A percentile compares a stretch with the other conserved stretches of the same genome.
These are phyloP conservation scores for Stemphylium beticola DNA, from an alignment of 2,329 filamentous ascomycete genomes.

Conservation along the genomic window DNA sequence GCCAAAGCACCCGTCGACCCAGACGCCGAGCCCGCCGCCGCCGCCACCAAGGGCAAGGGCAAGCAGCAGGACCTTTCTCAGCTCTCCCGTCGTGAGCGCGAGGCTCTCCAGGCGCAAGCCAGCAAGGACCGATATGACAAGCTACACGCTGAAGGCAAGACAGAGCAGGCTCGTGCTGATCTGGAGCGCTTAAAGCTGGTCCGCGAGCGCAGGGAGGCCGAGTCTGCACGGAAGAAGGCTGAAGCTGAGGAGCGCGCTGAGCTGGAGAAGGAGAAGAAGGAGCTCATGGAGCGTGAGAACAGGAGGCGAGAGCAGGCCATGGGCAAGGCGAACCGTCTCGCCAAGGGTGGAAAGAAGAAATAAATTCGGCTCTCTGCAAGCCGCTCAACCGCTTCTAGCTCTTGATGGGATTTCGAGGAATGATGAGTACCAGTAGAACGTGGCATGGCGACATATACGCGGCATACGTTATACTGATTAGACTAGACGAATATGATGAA, in stretches of 20 bases:
- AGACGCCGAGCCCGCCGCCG: slow-evolving; percentile 60
- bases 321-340: slow-evolving; percentile 54
- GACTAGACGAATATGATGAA: slow-evolving; percentile 10
- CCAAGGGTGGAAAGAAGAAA: slow-evolving; percentile 50
- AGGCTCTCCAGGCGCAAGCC: slow-evolving; percentile 84
- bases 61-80: slow-evolving; percentile 61
- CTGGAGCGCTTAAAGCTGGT: slow-evolving; percentile 82
- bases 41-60: slow-evolving; percentile 62
- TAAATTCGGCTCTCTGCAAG: slow-evolving; percentile 23
- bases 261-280: slow-evolving; percentile 63
- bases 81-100: slow-evolving; percentile 70
- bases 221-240: slow-evolving; percentile 80
- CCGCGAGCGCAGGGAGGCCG: slow-evolving; percentile 82
- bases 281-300: slow-evolving; percentile 55
- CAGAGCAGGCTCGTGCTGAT: slow-evolving; percentile 91
- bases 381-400: slow-evolving; percentile 3
- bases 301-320: slow-evolving; percentile 56
- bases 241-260: slow-evolving; percentile 59
- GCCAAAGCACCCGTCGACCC: slow-evolving; percentile 54
- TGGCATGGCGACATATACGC: background rate
- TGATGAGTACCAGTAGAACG: slow-evolving; percentile 8
- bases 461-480: slow-evolving; percentile 6
- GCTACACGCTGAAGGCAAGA: slow-evolving; percentile 92
- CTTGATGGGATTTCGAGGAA: slow-evolving; percentile 12
- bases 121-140: slow-evolving; percentile 91